Evolutionary conservation across 495 filamentous ascomycete genomes (phyloP).

Genomic region (Talaromyces stipitatus): DNA sequence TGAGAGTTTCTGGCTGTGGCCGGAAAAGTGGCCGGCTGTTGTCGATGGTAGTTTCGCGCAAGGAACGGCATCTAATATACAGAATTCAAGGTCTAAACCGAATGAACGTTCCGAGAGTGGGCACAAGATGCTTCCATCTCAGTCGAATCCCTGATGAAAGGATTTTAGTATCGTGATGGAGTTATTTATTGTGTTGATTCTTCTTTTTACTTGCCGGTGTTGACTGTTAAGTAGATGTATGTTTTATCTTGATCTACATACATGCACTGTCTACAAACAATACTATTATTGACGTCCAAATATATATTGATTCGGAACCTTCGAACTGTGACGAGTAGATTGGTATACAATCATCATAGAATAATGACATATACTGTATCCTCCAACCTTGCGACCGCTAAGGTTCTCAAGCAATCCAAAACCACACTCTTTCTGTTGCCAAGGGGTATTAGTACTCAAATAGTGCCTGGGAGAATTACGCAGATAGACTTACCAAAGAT

Average conservation of each 20-base stretch:
- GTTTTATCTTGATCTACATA: too few relatives aligned
- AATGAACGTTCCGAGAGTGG: not conserved
- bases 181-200: not conserved
- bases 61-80: conserved; percentile 13
- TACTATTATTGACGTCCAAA: too few relatives aligned
- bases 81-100: not conserved
- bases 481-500: conserved; percentile 11
- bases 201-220: too few relatives aligned
- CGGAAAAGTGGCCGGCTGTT: conserved; percentile 21
- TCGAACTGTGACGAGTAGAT: too few relatives aligned
- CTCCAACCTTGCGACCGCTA: too few relatives aligned
- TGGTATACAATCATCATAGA: too few relatives aligned
- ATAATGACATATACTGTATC: too few relatives aligned
- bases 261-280: too few relatives aligned
- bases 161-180: not conserved
- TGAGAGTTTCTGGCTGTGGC: conserved; percentile 24
- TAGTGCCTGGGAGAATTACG: too few relatives aligned
- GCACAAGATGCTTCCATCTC: not conserved
- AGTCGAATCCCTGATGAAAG: too few relatives aligned
- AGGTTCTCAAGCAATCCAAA: conserved; percentile 12
- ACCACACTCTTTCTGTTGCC: conserved; percentile 12
- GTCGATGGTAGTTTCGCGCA: conserved; percentile 24
- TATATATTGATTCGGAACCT: too few relatives aligned
- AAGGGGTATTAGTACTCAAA: not conserved
- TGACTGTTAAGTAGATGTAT: too few relatives aligned